These are phyloP conservation scores for Clavariopsis aquatica DNA, from an alignment of 495 filamentous ascomycete species.

Conservation along the genomic window DNA sequence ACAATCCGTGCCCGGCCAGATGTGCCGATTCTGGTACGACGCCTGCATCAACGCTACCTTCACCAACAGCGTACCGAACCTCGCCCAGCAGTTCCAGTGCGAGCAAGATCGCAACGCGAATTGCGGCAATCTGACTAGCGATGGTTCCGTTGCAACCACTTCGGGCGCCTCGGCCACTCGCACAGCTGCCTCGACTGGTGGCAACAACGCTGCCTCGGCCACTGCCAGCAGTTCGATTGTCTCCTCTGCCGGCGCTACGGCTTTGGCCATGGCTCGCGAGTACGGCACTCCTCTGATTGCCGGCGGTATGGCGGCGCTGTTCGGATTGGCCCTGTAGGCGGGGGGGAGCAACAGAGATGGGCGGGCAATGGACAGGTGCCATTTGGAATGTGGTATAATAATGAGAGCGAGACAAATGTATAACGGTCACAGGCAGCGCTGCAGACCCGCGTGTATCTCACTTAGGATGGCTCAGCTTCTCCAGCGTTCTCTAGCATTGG, in stretches of 20 bases:
- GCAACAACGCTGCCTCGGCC: slow-evolving; percentile 20
- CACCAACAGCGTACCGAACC: slow-evolving; percentile 47
- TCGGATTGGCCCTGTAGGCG: slow-evolving; percentile 55
- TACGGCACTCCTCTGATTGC: slow-evolving; percentile 56
- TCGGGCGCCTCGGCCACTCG: slow-evolving; percentile 5
- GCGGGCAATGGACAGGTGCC: slow-evolving; percentile 16
- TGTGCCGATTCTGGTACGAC: slow-evolving; percentile 54
- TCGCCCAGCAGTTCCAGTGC: slow-evolving; percentile 52
- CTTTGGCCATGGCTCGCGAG: slow-evolving; percentile 48
- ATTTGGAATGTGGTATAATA: slow-evolving; percentile 3
- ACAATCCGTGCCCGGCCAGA: slow-evolving; percentile 59
- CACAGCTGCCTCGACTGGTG: neutral
- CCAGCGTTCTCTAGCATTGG: slow-evolving; percentile 33
- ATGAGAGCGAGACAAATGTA: neutral
- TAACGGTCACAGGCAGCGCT: slow-evolving; percentile 7
- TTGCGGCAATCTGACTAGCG: slow-evolving; percentile 53
- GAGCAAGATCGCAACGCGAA: slow-evolving; percentile 43
- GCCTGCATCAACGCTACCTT: slow-evolving; percentile 51
- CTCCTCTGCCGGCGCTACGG: slow-evolving; percentile 43
- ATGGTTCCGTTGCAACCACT: slow-evolving; percentile 6
- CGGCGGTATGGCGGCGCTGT: slow-evolving; percentile 51
- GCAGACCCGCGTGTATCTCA: slow-evolving; percentile 2
- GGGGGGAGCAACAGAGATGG: neutral
- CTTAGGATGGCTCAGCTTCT: slow-evolving; percentile 7
- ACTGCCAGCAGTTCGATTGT: slow-evolving; percentile 26